These are phyloP conservation scores for Boletus fagicola DNA, from an alignment of 768 basidiomycete species.

Conservation along the genomic window DNA sequence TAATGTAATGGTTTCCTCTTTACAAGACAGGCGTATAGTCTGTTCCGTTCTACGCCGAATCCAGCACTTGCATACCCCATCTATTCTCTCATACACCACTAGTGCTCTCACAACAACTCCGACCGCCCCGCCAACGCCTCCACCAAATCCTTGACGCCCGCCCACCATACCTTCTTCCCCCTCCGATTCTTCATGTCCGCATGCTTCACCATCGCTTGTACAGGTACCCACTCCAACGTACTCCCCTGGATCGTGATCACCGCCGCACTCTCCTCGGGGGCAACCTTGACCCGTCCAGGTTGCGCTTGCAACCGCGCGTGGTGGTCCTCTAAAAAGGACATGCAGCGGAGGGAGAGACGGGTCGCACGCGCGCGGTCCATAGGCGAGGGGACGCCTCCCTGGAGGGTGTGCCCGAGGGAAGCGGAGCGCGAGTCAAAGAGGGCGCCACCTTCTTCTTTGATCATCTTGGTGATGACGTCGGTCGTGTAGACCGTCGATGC, in stretches of 20 bases:
- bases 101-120: slow-evolving; percentile 51
- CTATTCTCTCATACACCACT: slow-evolving; percentile 8
- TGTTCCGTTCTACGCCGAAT: too few species aligned
- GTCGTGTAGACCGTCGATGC: slow-evolving; percentile 90
- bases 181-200: slow-evolving; percentile 91
- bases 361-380: slow-evolving; percentile 90
- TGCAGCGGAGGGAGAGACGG: slow-evolving; percentile 86
- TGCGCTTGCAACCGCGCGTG: slow-evolving; percentile 55
- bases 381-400: slow-evolving; percentile 94
- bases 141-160: slow-evolving; percentile 58
- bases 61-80: not conserved
- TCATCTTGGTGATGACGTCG: slow-evolving; percentile 87
- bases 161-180: slow-evolving; percentile 82
- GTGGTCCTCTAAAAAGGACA: slow-evolving; percentile 89
- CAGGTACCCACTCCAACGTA: slow-evolving; percentile 76
- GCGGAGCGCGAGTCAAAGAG: slow-evolving; percentile 95
- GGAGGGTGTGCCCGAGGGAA: slow-evolving; percentile 95
- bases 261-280: slow-evolving; percentile 67
- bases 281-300: slow-evolving; percentile 51
- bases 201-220: slow-evolving; percentile 77
- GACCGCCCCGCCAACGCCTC: slow-evolving; percentile 71
- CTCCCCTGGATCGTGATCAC: slow-evolving; percentile 91
- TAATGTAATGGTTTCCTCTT: too few species aligned
- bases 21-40: too few species aligned
- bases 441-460: slow-evolving; percentile 89